Conservation (phyloP, 306 rosid species). For the Betula pendula region DNA sequence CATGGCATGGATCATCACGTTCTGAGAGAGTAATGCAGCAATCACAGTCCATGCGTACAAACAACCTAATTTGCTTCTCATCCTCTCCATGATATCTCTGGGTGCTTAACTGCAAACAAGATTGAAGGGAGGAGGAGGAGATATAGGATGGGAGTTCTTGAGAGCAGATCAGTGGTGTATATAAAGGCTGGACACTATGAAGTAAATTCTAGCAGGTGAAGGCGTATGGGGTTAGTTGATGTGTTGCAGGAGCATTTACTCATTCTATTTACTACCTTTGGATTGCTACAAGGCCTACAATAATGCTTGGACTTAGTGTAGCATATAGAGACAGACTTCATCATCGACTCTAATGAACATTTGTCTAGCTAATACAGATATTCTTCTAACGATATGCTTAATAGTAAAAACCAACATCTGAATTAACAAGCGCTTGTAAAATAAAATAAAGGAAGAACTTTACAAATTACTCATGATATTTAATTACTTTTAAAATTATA, state of each 20-base stretch:
- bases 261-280: slow-evolving; percentile 38
- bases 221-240: slow-evolving; percentile 73
- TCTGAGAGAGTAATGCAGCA: slow-evolving; percentile 57
- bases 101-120: slow-evolving; percentile 15
- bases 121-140: background rate
- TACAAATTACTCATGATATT: too few species aligned
- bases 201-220: slow-evolving; percentile 80
- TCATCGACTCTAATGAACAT: slow-evolving; percentile 6
- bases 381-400: too few species aligned
- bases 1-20: slow-evolving; percentile 49
- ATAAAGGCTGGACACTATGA: slow-evolving; percentile 46
- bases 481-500: too few species aligned
- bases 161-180: slow-evolving; percentile 39
- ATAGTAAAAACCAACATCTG: too few species aligned
- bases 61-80: slow-evolving; percentile 40
- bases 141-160: slow-evolving; percentile 32
- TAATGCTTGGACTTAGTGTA: slow-evolving; percentile 22
- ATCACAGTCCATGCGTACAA: slow-evolving; percentile 44
- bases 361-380: background rate
- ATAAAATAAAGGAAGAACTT: too few species aligned
- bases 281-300: slow-evolving; percentile 17
- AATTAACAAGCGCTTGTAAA: too few species aligned
- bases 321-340: slow-evolving; percentile 13
- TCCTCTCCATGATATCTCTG: slow-evolving; percentile 43
- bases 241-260: slow-evolving; percentile 73